Conservation (phyloP, 2,329 filamentous ascomycete species). For the Cercospora sp. region DNA sequence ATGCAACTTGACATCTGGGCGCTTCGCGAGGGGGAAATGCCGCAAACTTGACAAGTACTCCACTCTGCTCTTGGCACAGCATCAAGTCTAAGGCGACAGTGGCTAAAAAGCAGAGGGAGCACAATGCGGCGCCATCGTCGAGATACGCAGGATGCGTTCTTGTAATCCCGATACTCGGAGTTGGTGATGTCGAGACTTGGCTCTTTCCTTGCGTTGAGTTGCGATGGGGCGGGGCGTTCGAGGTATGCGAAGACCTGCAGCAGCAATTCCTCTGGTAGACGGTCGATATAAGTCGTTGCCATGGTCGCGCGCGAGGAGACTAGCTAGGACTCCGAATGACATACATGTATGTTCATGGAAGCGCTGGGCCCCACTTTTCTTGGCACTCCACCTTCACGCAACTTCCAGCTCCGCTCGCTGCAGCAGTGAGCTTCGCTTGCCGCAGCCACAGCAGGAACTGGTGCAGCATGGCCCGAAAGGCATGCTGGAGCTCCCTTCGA, state of each 20-base stretch:
- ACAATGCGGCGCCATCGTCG: constrained; percentile 55
- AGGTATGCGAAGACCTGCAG: constrained; percentile 59
- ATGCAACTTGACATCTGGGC: not conserved
- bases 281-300: constrained; percentile 23
- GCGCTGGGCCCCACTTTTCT: not conserved
- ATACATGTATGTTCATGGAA: not conserved
- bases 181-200: constrained; percentile 49
- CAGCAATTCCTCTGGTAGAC: constrained; percentile 63
- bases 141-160: constrained; percentile 57
- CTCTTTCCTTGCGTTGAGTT: constrained; percentile 51
- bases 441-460: not conserved
- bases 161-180: constrained; percentile 44
- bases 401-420: not conserved
- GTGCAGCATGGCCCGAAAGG: not conserved
- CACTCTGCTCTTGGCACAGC: constrained; percentile 1
- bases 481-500: not conserved
- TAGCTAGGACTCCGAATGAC: not conserved
- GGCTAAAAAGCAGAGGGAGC: constrained; percentile 59
- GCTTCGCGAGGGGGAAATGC: not conserved
- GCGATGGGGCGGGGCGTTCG: constrained; percentile 52
- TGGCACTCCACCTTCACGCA: not conserved
- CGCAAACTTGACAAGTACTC: constrained; percentile 6
- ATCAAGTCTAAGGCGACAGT: constrained; percentile 46
- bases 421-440: not conserved
- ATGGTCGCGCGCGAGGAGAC: not conserved